Evolutionary conservation across 1,139 yeast species (phyloP), one percentile per base, ranked within the genome.

Genomic region (Candida sojae): DNA sequence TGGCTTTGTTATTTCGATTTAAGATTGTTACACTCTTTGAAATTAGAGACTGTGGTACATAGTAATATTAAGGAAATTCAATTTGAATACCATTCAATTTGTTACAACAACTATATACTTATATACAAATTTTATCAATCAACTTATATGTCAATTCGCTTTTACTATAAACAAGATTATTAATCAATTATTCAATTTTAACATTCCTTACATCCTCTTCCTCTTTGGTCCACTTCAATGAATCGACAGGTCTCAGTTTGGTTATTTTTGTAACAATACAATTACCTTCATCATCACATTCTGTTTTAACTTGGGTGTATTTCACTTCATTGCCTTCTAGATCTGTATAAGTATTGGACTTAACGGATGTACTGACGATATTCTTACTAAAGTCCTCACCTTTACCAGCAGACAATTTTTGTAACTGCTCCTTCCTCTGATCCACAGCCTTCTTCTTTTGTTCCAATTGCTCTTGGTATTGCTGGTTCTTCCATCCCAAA

Each of bases 241-340:
- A 62, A 10, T 68, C 73, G 42, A 62, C 48, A 2, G 78, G 76
- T 52, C 66, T 73, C 44, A 66, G 53, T 57, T 73, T 78, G 42
- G 67, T 69, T 40, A 69, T 59, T 44, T 71, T 73, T 44, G 64
- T 71, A 9, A 73, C 63, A 6, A 61, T 54, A 30, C 81, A 78
- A 4, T 87, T 77, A 6, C 96, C 96, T 61, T 90, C 96, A 37
- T 69, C 75, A 60, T 71, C 89, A 56, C 74, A 77, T 54, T 84
- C 75, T 5, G 73, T 82, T 54, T 75, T 75, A 25, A 68, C 66
- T 53, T 82, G 81, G 26, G 78, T 76, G 57, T 76, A 68, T 52
- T 81, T 80, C 46, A 85, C 81, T 43, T 76, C 70, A 23, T 81
- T 78, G 13, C 86, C 83, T 42, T 84, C 82, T 9, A 76, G 73